Base-by-base conservation (phyloP, 495 filamentous ascomycete genomes). In the Xylaria intraflava region DNA sequence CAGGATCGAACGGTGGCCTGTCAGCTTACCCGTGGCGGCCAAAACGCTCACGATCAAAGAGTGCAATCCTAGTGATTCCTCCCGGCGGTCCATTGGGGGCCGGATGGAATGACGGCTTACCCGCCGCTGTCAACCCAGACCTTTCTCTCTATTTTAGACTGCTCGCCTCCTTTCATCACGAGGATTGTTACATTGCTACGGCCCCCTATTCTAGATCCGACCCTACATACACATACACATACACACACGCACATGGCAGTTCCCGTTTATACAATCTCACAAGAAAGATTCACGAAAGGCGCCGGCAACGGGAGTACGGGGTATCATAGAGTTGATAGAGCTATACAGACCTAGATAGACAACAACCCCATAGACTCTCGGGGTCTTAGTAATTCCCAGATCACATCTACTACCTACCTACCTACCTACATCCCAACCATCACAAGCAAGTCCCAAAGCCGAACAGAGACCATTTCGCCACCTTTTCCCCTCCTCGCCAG, bases 261-360 rank as follows among this genome's bases (percentile, higher is more conserved):
- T 22, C 30, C 24, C 6, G 23, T 24, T 29, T 33, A 29, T 44
- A 40, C 14, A 19, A n/a, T 14, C 26, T 44, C 12, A 23, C 11
- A 35, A 6, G 35, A 17, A 38, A 4, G 35, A 11, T 3, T 38
- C 35, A 38, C 5, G 14, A 12, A 40, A 24, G 43, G 31, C 31
- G 40, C 16, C 31, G n/a, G 17, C 31, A 39, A n/a, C 40, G 35
- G 17, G 46, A 41, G 4, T 10, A 29, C 41, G 41, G 30, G 26
- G 33, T 36, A 47, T n/a, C n/a, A n/a, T 31, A 47, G 22, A 45
- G 19, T 39, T 14, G 30, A 45, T 38, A 53, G 50, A 53, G 50
- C 30, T 42, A 29, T 27, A 10, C 41, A 50, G 17, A 46, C 10
- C 12, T 43, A 36, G 26, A 51, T 20, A 38, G 40, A 53, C 27